Evolutionary conservation across 352 stramenopile species (phyloP).

Genomic region (Blastocystis sp.): DNA sequence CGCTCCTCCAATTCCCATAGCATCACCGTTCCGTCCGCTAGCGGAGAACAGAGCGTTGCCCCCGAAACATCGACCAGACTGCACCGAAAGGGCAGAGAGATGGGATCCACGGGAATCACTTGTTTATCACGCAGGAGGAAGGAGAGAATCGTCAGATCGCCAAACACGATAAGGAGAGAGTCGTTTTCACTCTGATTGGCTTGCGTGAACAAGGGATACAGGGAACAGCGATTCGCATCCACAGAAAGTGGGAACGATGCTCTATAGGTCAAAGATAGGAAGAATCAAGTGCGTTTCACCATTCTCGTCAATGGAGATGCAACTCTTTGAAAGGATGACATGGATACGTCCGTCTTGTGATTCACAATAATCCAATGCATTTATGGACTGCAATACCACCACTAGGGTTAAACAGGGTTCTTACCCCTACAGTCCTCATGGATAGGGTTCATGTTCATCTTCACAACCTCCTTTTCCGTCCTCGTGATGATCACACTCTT

Average conservation of each 20-base stretch:
- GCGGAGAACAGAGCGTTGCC: neutral
- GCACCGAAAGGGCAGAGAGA: neutral
- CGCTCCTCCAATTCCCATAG: neutral
- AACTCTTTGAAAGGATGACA: neutral
- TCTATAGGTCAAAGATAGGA: neutral
- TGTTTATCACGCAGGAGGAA: neutral
- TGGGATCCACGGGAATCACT: neutral
- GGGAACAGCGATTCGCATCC: neutral
- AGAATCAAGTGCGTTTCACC: too few relatives aligned
- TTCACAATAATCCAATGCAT: neutral
- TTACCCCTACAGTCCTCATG: neutral
- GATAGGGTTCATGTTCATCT: neutral
- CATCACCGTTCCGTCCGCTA: slow-evolving; percentile 2
- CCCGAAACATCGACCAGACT: slow-evolving; percentile 11
- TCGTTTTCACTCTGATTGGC: too few relatives aligned
- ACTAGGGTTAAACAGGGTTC: neutral
- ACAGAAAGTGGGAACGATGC: neutral
- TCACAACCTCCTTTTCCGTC: neutral
- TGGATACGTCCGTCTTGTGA: neutral
- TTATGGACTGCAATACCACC: neutral
- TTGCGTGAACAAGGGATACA: neutral
- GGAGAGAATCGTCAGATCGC: neutral
- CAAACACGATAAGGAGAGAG: neutral
- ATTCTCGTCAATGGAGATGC: too few relatives aligned
- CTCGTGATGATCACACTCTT: neutral